phyloP scores from a whole-genome alignment of 2,329 filamentous ascomycete species.

The Arthroderma sp. region DNA sequence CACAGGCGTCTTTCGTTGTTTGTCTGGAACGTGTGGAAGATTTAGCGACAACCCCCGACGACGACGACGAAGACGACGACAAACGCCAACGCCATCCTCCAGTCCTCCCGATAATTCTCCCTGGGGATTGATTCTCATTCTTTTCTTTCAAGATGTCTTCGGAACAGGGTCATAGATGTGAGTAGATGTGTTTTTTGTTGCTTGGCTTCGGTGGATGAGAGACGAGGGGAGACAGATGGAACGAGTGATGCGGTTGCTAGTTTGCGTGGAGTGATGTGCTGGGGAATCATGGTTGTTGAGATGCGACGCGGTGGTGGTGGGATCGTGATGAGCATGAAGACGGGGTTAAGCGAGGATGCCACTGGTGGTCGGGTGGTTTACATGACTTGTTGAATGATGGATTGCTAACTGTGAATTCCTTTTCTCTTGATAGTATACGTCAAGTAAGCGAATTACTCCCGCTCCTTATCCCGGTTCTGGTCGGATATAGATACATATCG shows the following conservation, averaged over 20 bases:
- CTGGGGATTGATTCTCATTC: constrained; percentile 1
- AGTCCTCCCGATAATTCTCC: neutral
- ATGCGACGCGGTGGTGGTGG: constrained; percentile 1
- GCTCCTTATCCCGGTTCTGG: neutral
- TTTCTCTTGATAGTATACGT: constrained; percentile 56
- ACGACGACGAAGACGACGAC: constrained; percentile 4
- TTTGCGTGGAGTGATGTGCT: neutral
- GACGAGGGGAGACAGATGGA: neutral
- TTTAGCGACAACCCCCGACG: neutral
- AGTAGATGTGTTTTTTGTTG: constrained; percentile 28
- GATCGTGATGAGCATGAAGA: neutral
- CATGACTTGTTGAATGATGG: constrained; percentile 8
- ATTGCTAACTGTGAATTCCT: constrained; percentile 18
- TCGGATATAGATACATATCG: too few relatives aligned
- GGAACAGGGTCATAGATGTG: constrained; percentile 77
- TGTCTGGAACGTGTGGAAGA: too few relatives aligned
- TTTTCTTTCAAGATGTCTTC: constrained; percentile 61
- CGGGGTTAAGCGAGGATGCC: neutral
- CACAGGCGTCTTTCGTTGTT: too few relatives aligned
- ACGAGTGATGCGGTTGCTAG: neutral
- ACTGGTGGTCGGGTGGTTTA: constrained; percentile 2
- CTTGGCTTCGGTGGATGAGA: neutral
- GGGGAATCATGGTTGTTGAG: neutral
- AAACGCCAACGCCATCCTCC: neutral
- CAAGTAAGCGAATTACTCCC: constrained; percentile 53